Conservation (phyloP, 2,329 filamentous ascomycete genomes). For the Chaetomiaceae sp. region DNA sequence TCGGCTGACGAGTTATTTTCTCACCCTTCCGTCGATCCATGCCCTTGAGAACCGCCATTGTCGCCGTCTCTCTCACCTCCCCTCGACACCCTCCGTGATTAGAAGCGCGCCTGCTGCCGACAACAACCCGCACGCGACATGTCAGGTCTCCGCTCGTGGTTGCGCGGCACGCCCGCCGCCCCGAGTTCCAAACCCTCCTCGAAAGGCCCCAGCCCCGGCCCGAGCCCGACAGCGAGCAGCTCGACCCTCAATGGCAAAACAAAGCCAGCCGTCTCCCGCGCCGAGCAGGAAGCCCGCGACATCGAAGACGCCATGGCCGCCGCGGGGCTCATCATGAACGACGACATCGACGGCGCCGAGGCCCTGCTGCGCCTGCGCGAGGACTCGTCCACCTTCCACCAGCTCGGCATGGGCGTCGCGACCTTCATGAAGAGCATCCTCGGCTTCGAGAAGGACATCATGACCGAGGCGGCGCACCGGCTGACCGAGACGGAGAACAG, state of each 20-base stretch:
- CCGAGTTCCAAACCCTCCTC: constrained; percentile 27
- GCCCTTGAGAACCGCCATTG: not conserved
- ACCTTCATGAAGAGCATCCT: constrained; percentile 82
- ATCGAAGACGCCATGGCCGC: constrained; percentile 60
- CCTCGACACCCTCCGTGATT: constrained; percentile 3
- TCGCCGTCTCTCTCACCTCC: not conserved
- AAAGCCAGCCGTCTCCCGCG: constrained; percentile 7
- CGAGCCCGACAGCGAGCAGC: constrained; percentile 22
- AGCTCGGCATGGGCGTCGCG: constrained; percentile 75
- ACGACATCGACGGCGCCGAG: constrained; percentile 84
- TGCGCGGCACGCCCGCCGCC: constrained; percentile 39
- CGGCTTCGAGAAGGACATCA: constrained; percentile 87
- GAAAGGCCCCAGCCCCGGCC: constrained; percentile 17
- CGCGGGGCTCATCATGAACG: constrained; percentile 73
- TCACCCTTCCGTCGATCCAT: not conserved
- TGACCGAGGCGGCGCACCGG: constrained; percentile 72
- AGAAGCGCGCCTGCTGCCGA: not conserved
- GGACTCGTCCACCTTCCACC: constrained; percentile 80
- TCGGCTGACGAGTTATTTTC: too few species aligned
- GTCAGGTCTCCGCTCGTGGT: constrained; percentile 45
- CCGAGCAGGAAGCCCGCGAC: constrained; percentile 45
- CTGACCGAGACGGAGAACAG: constrained; percentile 71
- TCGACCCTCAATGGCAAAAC: constrained; percentile 20
- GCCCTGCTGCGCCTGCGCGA: constrained; percentile 65
- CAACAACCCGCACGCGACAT: constrained; percentile 21